Evolutionary conservation across 768 basidiomycete species (phyloP).

Genomic region (Kwoniella dendrophila): DNA sequence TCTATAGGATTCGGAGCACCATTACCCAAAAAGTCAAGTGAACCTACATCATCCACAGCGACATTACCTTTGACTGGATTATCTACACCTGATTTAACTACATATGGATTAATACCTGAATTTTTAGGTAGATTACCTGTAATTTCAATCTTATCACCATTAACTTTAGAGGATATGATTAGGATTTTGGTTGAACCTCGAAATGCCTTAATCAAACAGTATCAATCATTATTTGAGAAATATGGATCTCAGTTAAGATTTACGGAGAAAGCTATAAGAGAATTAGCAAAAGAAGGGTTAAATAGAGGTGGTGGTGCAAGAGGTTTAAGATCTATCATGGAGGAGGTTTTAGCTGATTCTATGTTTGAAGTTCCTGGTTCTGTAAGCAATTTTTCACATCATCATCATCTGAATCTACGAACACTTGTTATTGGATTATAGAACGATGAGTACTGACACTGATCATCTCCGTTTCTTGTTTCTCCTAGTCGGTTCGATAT

Average conservation of each 20-base stretch:
- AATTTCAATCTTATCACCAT: constrained; percentile 77
- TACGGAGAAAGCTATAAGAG: constrained; percentile 75
- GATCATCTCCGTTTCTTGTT: background rate
- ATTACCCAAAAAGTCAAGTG: constrained; percentile 50
- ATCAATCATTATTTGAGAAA: constrained; percentile 77
- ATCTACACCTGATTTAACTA: constrained; percentile 67
- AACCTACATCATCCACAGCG: background rate
- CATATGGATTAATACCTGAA: constrained; percentile 94
- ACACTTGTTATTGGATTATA: background rate
- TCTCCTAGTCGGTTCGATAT: constrained; percentile 68
- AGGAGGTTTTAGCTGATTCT: constrained; percentile 75
- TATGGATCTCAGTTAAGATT: constrained; percentile 86
- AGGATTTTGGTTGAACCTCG: constrained; percentile 90
- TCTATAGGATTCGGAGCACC: constrained; percentile 83
- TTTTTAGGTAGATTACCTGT: constrained; percentile 92
- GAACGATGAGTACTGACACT: background rate
- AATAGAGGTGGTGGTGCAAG: constrained; percentile 87
- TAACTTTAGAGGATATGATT: constrained; percentile 78
- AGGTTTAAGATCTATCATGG: constrained; percentile 87
- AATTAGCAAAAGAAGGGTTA: constrained; percentile 75
- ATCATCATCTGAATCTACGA: background rate
- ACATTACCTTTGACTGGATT: constrained; percentile 37
- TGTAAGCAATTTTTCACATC: constrained; percentile 31
- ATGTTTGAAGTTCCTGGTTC: constrained; percentile 68
- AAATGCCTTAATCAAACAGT: constrained; percentile 88